Evolutionary conservation across 2,329 filamentous ascomycete species (phyloP), one percentile per base, ranked within the genome.

Genomic region (Pseudocercospora fijiensis): DNA sequence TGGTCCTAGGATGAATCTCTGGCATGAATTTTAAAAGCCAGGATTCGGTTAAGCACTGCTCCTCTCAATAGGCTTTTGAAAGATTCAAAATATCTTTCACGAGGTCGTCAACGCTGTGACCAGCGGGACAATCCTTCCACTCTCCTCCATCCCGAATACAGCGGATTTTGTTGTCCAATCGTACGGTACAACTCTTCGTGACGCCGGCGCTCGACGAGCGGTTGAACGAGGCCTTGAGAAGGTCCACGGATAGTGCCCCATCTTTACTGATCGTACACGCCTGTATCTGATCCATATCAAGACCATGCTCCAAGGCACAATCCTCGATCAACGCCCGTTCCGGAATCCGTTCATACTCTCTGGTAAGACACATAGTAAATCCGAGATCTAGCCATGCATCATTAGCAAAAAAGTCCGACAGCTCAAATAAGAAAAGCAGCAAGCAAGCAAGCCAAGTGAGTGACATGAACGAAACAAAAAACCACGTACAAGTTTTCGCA

Each of bases 221-320:
- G 72, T 85, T 77, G 33, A 92, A 87, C 74, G 90, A 92, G 52
- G 84, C 78, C 62, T 89, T 82, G 27, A 67, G 49, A n/a, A 60
- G 24, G 1, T 83, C 81, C 70, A 91, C 80, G 3, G 88, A 90
- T 64, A 88, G 85, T 1, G 86, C 87, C 28, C 91, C 91, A 69
- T 92, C 86, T 64, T 96, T 89, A 66, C 85, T 83, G 45, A 88
- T 88, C 49, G 91, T 88, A 76, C 95, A 99, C 20, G 89, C 82
- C 76, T 98, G 96, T 61, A 99, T 78, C 67, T 85, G 83, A 26
- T 87, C 83, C 75, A 97, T 92, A 72, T 95, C 89, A 56, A 98
- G 88, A 27, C 91, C 92, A 74, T 96, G 91, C 78, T 98, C 92
- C 57, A 96, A 82, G 2, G 95, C 92, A 76, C 95, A 99, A 74